Conservation (phyloP, 2,329 filamentous ascomycete genomes). For the Reticulascus tulasneorum region DNA sequence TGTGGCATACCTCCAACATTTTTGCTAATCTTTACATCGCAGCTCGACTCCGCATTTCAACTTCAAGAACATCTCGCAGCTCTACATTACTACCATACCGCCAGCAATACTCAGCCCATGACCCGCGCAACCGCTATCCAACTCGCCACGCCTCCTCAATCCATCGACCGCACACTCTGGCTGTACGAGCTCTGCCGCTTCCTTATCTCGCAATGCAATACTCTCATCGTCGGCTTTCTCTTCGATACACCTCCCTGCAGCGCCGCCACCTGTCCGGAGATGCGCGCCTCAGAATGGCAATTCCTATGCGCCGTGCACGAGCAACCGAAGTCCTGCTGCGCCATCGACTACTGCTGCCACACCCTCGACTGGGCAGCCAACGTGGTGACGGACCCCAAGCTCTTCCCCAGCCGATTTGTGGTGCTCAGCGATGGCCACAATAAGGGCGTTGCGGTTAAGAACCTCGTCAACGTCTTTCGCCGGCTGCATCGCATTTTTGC, state of each 20-base stretch:
- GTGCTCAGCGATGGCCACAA: constrained; percentile 53
- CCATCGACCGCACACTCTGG: constrained; percentile 86
- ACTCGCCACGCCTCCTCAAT: constrained; percentile 74
- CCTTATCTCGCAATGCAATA: constrained; percentile 90
- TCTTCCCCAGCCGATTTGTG: constrained; percentile 83
- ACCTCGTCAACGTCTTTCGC: constrained; percentile 91
- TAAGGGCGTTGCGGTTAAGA: constrained; percentile 65
- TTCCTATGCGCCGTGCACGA: constrained; percentile 98
- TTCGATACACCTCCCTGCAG: constrained; percentile 89
- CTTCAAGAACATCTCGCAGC: constrained; percentile 96
- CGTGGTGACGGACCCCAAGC: constrained; percentile 88
- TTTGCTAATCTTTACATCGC: constrained; percentile 12
- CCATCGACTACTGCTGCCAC: constrained; percentile 98
- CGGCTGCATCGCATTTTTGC: constrained; percentile 95
- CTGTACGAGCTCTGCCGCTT: constrained; percentile 97
- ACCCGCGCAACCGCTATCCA: constrained; percentile 69
- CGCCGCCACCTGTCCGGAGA: constrained; percentile 85
- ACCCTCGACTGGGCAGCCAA: constrained; percentile 97
- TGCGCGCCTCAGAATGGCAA: constrained; percentile 98
- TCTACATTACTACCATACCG: constrained; percentile 77
- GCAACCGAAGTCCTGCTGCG: constrained; percentile 92
- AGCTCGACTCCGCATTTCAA: constrained; percentile 97
- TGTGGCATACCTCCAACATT: constrained; percentile 10
- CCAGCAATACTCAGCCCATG: constrained; percentile 64
- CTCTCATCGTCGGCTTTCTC: constrained; percentile 87